Conservation (phyloP, 2,329 filamentous ascomycete genomes). For the Penicillium brevicompactum region DNA sequence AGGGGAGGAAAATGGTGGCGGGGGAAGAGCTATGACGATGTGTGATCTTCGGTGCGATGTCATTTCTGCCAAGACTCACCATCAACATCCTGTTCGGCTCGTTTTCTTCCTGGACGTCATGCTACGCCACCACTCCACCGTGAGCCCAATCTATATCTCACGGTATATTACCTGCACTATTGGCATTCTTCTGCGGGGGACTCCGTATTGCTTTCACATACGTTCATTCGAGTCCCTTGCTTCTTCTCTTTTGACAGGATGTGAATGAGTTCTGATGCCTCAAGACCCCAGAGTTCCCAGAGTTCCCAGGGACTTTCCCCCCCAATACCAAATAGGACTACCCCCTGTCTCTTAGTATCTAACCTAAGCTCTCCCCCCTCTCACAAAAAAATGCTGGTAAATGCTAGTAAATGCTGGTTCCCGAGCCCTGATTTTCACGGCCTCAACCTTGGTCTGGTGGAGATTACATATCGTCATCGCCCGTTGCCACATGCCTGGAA, state of each 20-base stretch:
- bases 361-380: neutral
- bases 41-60: slow-evolving; percentile 10
- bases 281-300: too few species aligned
- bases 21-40: slow-evolving; percentile 10
- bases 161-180: neutral
- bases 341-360: neutral
- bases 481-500: slow-evolving; percentile 10
- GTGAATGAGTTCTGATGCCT: neutral
- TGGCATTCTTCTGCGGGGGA: neutral
- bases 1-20: slow-evolving; percentile 9
- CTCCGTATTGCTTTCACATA: too few species aligned
- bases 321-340: neutral
- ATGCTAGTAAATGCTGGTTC: neutral
- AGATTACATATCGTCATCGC: slow-evolving; percentile 11
- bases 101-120: slow-evolving; percentile 14
- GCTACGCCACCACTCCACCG: slow-evolving; percentile 15
- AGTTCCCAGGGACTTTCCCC: too few species aligned
- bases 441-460: slow-evolving; percentile 2
- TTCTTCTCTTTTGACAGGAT: neutral
- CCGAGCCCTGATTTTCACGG: slow-evolving; percentile 1
- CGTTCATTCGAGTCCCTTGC: too few species aligned
- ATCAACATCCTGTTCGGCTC: slow-evolving; percentile 1
- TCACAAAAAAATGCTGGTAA: neutral
- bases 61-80: slow-evolving; percentile 11
- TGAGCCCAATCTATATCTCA: neutral